Base-by-base conservation (phyloP, 2,329 filamentous ascomycete genomes). In the Penicillium freii region DNA sequence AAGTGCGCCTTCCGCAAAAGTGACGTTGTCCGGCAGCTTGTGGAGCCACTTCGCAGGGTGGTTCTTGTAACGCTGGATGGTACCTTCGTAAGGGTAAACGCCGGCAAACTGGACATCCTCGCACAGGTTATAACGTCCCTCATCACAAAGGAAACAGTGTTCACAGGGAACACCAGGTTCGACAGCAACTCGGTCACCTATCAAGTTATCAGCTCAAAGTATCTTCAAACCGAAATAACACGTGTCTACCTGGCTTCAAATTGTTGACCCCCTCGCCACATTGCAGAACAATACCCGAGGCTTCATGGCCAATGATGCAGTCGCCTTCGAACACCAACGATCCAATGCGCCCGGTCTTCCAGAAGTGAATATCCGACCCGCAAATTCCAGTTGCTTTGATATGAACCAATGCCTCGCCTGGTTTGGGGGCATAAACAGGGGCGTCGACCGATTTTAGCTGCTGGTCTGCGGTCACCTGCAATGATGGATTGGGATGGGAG, bases 291-390 rank as follows among this genome's bases (percentile, higher is more conserved):
- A 86, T 68, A 5, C 85, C 86, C 10, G 85, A 81, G 4, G 82
- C 84, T 71, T 89, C 86, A 61, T 88, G 86, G 23, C 86, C 85
- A 45, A 88, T 78, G 51, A 87, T 86, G 64, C 84, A 86, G 62
- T 87, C 84, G 21, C 82, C 82, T 57, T 85, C 80, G 13, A 89
- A 81, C 1, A 84, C 79, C 2, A 89, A 77, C 2, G 81, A 78
- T 2, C 87, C 87, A 65, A 89, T 89, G 13, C 80, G 75, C 25
- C 87, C 87, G 0, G 78, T 76, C 64, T 85, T 85, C 86, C 86
- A 89, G 63, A 88, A 86, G 68, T 89, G 86, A 61, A 89, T 81
- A 64, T 89, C 86, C 0, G 85, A 88, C 79, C 86, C 85, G 72
- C 86, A 88, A 38, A 88, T 84, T 43, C 85, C 85, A 3, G 84